phyloP scores from a whole-genome alignment of 2,329 filamentous ascomycete genomes.

The Fusarium bactridioides region DNA sequence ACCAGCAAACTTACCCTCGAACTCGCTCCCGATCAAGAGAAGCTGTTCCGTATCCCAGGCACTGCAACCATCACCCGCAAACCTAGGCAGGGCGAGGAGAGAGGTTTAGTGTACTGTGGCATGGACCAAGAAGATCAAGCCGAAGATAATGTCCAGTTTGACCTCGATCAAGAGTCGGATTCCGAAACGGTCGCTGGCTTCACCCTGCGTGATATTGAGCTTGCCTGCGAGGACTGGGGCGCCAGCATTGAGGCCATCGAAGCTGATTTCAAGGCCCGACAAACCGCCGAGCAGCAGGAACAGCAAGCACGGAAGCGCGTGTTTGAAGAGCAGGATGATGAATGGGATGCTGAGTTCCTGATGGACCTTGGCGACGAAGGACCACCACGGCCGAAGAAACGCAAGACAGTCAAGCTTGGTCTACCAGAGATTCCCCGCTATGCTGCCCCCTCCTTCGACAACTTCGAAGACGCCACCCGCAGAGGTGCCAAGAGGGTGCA shows the following conservation, averaged over 20 bases:
- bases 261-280: slow-evolving; percentile 45
- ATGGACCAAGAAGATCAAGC: slow-evolving; percentile 50
- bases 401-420: slow-evolving; percentile 67
- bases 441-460: slow-evolving; percentile 76
- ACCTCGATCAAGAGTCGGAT: slow-evolving; percentile 61
- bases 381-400: slow-evolving; percentile 69
- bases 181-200: slow-evolving; percentile 76
- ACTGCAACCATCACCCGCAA: slow-evolving; percentile 62
- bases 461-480: slow-evolving; percentile 77
- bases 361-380: slow-evolving; percentile 56
- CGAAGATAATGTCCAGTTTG: slow-evolving; percentile 51
- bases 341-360: slow-evolving; percentile 70
- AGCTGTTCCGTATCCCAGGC: slow-evolving; percentile 79
- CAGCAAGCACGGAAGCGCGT: slow-evolving; percentile 45
- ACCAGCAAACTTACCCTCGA: slow-evolving; percentile 91
- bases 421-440: slow-evolving; percentile 67
- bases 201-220: slow-evolving; percentile 80
- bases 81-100: slow-evolving; percentile 63
- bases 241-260: slow-evolving; percentile 63
- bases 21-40: slow-evolving; percentile 84
- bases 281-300: slow-evolving; percentile 45
- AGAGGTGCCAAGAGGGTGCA: slow-evolving; percentile 80
- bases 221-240: slow-evolving; percentile 89
- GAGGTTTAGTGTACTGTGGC: slow-evolving; percentile 56
- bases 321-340: slow-evolving; percentile 60